These are phyloP conservation scores for Striga hermonthica DNA, from an alignment of 305 asterid genomes.

Conservation along the genomic window DNA sequence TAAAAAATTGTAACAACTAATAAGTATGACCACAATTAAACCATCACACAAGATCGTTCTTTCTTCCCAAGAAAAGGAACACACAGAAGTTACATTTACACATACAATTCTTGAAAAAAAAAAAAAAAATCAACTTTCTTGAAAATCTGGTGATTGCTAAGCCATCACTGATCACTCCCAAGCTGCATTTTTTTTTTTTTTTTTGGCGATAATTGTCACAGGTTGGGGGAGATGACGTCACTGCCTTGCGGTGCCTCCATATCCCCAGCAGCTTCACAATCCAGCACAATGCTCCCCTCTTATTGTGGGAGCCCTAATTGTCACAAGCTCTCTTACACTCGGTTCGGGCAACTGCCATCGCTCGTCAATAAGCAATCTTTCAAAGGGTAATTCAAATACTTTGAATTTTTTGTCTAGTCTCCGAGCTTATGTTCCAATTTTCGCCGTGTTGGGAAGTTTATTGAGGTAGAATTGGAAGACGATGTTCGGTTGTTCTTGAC, in stretches of 20 bases:
- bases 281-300: slow-evolving; percentile 37
- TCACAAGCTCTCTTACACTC: slow-evolving; percentile 34
- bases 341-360: too few species aligned
- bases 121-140: too few species aligned
- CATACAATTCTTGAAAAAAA: too few species aligned
- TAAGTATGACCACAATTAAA: too few species aligned
- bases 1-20: too few species aligned
- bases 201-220: background rate
- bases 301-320: slow-evolving; percentile 26
- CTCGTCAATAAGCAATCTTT: too few species aligned
- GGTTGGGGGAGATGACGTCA: slow-evolving; percentile 43
- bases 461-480: too few species aligned
- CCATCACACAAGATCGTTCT: too few species aligned
- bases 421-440: slow-evolving; percentile 4
- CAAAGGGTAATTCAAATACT: slow-evolving; percentile 19
- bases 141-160: slow-evolving; percentile 31
- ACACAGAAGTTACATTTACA: too few species aligned
- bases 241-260: slow-evolving; percentile 46
- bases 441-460: too few species aligned
- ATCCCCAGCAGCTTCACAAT: slow-evolving; percentile 41
- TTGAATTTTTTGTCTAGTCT: background rate
- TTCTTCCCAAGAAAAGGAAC: too few species aligned
- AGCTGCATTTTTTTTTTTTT: background rate
- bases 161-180: slow-evolving; percentile 12
- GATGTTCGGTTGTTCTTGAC: background rate